Conservation (phyloP, 2,329 filamentous ascomycete genomes). For the Neonectria neomacrospora region DNA sequence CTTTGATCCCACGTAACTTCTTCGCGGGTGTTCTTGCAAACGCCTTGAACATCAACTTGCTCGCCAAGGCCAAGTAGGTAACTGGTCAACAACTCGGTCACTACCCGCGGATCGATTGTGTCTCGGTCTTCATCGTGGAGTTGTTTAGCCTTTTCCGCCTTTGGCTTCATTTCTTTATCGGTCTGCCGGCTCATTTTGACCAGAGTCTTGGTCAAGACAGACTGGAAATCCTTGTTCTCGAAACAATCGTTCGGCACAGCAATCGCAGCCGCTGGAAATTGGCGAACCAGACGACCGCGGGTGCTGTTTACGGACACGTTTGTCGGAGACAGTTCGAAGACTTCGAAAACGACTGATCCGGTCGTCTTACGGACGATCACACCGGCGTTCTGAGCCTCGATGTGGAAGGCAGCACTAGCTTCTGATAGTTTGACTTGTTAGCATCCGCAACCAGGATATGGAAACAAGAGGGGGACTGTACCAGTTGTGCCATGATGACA, state of each 20-base stretch:
- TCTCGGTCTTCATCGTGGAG: constrained; percentile 57
- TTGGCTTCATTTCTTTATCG: constrained; percentile 30
- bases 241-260: constrained; percentile 7
- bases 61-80: constrained; percentile 53
- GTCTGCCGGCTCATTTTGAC: constrained; percentile 46
- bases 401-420: constrained; percentile 5
- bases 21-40: constrained; percentile 65
- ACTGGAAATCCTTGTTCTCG: constrained; percentile 29
- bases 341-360: constrained; percentile 14
- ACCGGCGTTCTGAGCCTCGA: constrained; percentile 31
- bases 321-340: constrained; percentile 30
- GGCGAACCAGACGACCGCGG: constrained; percentile 22
- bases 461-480: not conserved
- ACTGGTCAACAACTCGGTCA: constrained; percentile 59
- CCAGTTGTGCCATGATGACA: constrained; percentile 7
- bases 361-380: constrained; percentile 17
- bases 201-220: constrained; percentile 39
- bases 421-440: not conserved
- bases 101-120: constrained; percentile 58
- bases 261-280: constrained; percentile 25
- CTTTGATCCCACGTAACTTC: constrained; percentile 58
- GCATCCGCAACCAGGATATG: not conserved
- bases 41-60: constrained; percentile 35
- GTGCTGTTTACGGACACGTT: constrained; percentile 18
- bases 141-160: constrained; percentile 52